phyloP scores from a whole-genome alignment of 441 rosid genomes.

The Eruca vesicaria region DNA sequence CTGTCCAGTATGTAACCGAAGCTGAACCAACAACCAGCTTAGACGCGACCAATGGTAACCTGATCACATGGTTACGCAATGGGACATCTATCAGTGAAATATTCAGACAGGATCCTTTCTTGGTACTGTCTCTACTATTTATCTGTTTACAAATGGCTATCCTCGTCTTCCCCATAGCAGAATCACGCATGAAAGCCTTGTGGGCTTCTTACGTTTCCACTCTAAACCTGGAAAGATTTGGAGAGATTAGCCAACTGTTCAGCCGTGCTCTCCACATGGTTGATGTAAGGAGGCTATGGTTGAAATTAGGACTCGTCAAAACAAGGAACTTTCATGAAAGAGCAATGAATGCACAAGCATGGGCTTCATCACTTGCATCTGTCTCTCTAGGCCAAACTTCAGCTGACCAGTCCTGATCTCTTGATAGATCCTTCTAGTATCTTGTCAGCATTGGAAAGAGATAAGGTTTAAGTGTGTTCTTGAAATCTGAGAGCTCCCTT shows the following conservation, averaged over 20 bases:
- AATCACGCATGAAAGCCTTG: conserved; percentile 55
- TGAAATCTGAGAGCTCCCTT: conserved; percentile 19
- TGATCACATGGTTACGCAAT: conserved; percentile 37
- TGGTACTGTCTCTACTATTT: conserved; percentile 54
- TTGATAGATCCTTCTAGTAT: conserved; percentile 1
- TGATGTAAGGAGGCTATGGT: not conserved
- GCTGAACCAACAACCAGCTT: conserved; percentile 21
- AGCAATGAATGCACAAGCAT: not conserved
- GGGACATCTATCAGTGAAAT: conserved; percentile 39
- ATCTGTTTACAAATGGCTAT: conserved; percentile 47
- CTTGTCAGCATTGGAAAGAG: conserved; percentile 19
- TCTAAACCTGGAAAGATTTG: conserved; percentile 77
- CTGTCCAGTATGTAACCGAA: conserved; percentile 45
- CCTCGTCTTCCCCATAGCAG: conserved; percentile 43
- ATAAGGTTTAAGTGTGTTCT: conserved; percentile 14
- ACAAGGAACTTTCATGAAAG: not conserved
- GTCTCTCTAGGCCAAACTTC: conserved; percentile 78
- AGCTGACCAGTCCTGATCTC: conserved; percentile 46
- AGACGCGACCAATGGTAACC: conserved; percentile 15
- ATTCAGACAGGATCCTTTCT: conserved; percentile 53
- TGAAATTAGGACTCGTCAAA: not conserved
- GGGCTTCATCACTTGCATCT: conserved; percentile 69
- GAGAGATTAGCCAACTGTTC: conserved; percentile 71
- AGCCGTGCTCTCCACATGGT: conserved; percentile 57
- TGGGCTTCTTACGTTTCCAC: conserved; percentile 57